Percentiles rank a stretch among this genome's conserved stretches.
Conservation (phyloP, 2,329 filamentous ascomycete genomes). For the Tympanopsis confertula region DNA sequence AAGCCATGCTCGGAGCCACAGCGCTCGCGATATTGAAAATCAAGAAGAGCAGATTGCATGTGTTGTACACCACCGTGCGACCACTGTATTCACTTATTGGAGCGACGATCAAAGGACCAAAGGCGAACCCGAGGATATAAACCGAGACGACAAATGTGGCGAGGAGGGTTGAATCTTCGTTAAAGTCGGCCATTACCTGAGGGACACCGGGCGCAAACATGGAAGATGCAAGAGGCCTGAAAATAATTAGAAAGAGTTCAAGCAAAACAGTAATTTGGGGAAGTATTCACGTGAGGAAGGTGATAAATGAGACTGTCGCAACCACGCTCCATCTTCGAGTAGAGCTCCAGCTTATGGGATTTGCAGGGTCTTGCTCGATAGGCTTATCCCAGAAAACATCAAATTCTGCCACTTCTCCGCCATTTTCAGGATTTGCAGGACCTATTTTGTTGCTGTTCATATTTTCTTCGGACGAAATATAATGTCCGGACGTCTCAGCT, state of each 20-base stretch:
- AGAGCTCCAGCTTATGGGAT: slow-evolving; percentile 20
- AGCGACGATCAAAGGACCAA: slow-evolving; percentile 45
- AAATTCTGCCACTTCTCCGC: too few relatives aligned
- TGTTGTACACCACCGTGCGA: slow-evolving; percentile 37
- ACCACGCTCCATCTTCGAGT: slow-evolving; percentile 17
- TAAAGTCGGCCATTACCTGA: slow-evolving; percentile 49
- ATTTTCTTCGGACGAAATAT: too few relatives aligned
- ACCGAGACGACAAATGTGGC: slow-evolving; percentile 56
- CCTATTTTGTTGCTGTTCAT: too few relatives aligned
- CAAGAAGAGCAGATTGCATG: slow-evolving; percentile 30
- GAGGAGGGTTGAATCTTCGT: slow-evolving; percentile 34
- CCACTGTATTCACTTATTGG: slow-evolving; percentile 51
- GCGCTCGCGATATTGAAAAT: slow-evolving; percentile 38
- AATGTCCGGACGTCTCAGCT: too few relatives aligned
- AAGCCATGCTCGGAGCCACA: slow-evolving; percentile 30
- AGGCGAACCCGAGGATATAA: slow-evolving; percentile 52
- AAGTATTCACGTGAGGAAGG: slow-evolving; percentile 10
- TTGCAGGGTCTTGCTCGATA: slow-evolving; percentile 12
- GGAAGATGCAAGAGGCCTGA: slow-evolving; percentile 17
- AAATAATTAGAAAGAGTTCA: not conserved
- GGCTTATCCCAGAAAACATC: too few relatives aligned
- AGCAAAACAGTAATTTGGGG: slow-evolving; percentile 7
- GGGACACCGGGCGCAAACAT: slow-evolving; percentile 62
- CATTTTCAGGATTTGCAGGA: too few relatives aligned
- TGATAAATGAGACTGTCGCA: slow-evolving; percentile 16